phyloP scores from a whole-genome alignment of 2,329 filamentous ascomycete genomes.

The Clonostachys sp. region DNA sequence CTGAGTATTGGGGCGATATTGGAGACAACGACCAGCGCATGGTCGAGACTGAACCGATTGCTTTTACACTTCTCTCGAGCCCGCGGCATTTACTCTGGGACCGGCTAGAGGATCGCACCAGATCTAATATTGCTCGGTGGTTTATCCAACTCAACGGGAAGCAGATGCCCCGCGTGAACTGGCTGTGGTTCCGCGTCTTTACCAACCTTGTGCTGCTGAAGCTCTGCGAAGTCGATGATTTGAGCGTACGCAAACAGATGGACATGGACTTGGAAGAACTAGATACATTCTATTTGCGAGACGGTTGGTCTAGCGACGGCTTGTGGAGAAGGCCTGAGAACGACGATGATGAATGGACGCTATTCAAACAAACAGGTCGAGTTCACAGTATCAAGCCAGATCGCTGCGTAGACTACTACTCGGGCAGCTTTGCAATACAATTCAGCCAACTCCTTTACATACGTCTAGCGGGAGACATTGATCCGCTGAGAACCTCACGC shows the following conservation, averaged over 20 bases:
- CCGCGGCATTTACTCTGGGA: conserved; percentile 27
- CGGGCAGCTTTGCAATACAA: conserved; percentile 48
- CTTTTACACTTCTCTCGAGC: conserved; percentile 38
- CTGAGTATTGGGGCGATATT: conserved; percentile 42
- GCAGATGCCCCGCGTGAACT: conserved; percentile 41
- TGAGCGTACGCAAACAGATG: neutral
- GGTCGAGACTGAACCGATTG: conserved; percentile 48
- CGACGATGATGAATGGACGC: conserved; percentile 3
- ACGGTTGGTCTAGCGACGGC: conserved; percentile 44
- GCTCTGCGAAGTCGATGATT: conserved; percentile 23
- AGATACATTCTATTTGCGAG: conserved; percentile 35
- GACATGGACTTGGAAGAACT: conserved; percentile 33
- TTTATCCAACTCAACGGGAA: conserved; percentile 34
- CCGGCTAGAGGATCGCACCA: neutral
- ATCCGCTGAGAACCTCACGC: conserved; percentile 24
- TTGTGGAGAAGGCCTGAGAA: conserved; percentile 19
- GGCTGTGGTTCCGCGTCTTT: conserved; percentile 49
- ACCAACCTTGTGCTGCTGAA: conserved; percentile 35
- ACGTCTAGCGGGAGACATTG: conserved; percentile 33
- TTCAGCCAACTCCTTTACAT: conserved; percentile 43
- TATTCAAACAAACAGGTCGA: conserved; percentile 6
- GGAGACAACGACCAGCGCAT: conserved; percentile 43
- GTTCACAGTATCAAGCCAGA: conserved; percentile 14
- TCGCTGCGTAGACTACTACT: conserved; percentile 45
- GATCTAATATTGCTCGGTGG: conserved; percentile 26